Evolutionary conservation across 768 basidiomycete genomes (phyloP).

Genomic region (Xanthoconium stramineum): DNA sequence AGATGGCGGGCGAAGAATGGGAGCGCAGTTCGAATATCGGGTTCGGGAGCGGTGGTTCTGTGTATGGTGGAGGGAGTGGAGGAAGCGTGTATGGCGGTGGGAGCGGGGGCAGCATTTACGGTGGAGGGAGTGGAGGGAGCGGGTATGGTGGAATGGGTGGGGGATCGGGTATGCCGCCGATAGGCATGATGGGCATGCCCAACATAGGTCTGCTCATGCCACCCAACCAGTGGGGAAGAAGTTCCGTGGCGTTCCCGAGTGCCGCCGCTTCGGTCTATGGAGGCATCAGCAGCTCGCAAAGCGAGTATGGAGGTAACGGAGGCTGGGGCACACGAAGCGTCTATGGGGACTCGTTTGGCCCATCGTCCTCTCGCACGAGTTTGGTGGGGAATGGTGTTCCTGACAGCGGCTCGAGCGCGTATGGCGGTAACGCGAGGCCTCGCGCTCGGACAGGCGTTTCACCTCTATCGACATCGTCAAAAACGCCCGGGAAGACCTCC

Average conservation of each 20-base stretch:
- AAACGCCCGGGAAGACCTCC: slow-evolving; percentile 18
- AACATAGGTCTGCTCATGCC: slow-evolving; percentile 39
- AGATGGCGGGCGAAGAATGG: slow-evolving; percentile 88
- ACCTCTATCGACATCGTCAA: slow-evolving; percentile 20
- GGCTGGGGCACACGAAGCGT: slow-evolving; percentile 59
- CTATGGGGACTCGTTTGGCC: slow-evolving; percentile 66
- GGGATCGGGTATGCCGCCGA: slow-evolving; percentile 34
- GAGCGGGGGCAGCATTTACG: slow-evolving; percentile 31
- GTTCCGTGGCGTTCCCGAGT: slow-evolving; percentile 50
- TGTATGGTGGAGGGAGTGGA: slow-evolving; percentile 36
- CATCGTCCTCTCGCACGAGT: slow-evolving; percentile 24
- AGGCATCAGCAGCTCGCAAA: slow-evolving; percentile 50
- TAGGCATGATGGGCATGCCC: slow-evolving; percentile 41
- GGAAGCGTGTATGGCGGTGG: slow-evolving; percentile 49
- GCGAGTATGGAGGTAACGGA: slow-evolving; percentile 57
- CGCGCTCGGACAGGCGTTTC: slow-evolving; percentile 34
- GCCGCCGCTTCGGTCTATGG: slow-evolving; percentile 54
- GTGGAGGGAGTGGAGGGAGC: slow-evolving; percentile 39
- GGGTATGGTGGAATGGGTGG: slow-evolving; percentile 41
- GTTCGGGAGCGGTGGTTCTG: slow-evolving; percentile 36
- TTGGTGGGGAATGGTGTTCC: slow-evolving; percentile 1
- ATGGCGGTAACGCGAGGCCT: slow-evolving; percentile 25
- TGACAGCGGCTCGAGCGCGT: slow-evolving; percentile 15
- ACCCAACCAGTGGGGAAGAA: slow-evolving; percentile 39
- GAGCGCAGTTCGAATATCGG: slow-evolving; percentile 68